Conservation (phyloP, 139 green algal genomes). For the Chlamydomonas sp. region DNA sequence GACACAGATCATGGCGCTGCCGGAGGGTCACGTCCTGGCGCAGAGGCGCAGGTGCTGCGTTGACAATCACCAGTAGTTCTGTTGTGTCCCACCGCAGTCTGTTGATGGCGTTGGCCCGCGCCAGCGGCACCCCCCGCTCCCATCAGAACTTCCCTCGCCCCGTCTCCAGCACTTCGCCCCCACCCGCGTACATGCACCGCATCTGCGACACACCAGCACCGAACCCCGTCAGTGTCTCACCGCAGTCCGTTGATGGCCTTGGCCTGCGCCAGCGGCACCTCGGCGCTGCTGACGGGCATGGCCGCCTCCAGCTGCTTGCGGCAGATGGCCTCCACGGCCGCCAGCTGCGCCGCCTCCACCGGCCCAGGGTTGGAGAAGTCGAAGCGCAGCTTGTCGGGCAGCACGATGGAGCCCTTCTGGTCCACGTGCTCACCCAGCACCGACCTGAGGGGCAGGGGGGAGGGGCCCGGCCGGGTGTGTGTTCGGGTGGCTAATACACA, state of each 20-base stretch:
- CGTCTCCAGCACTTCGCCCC: too few species aligned
- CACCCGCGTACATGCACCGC: background rate
- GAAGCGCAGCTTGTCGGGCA: slow-evolving; percentile 94
- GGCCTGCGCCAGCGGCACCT: slow-evolving; percentile 87
- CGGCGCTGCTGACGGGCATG: slow-evolving; percentile 77
- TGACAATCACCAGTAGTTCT: too few species aligned
- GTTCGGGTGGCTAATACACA: too few species aligned
- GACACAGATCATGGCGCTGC: too few species aligned
- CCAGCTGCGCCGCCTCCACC: slow-evolving; percentile 48
- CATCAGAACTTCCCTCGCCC: too few species aligned
- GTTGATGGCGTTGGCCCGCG: too few species aligned
- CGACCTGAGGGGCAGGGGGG: slow-evolving; percentile 37
- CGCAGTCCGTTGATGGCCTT: slow-evolving; percentile 90
- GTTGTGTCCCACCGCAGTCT: too few species aligned
- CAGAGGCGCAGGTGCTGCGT: too few species aligned
- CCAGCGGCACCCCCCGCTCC: too few species aligned
- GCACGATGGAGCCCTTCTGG: slow-evolving; percentile 97
- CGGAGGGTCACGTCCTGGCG: too few species aligned
- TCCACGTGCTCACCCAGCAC: slow-evolving; percentile 93
- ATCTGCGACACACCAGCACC: background rate
- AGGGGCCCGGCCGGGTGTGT: too few species aligned
- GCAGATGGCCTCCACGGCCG: slow-evolving; percentile 78
- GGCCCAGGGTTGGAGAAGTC: slow-evolving; percentile 95
- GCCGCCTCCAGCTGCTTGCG: slow-evolving; percentile 30
- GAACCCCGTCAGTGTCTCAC: background rate